Percentiles rank a stretch among this genome's conserved stretches.
Evolutionary conservation across 164 flowering plant species (phyloP).

Genomic region (Magnolia officinalis): DNA sequence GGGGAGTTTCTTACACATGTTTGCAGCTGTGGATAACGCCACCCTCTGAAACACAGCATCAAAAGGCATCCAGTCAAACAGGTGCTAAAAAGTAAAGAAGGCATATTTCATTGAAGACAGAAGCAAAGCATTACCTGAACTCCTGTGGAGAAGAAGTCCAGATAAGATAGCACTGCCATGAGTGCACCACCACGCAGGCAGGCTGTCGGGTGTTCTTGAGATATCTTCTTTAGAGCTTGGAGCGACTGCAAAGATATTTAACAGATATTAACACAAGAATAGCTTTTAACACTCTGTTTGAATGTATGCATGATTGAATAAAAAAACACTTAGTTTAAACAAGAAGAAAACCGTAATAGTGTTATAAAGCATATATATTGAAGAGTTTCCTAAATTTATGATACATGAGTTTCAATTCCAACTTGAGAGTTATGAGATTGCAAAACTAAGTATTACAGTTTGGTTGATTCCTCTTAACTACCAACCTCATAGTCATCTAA

Average conservation of each 20-base stretch:
- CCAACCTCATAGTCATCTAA: too few relatives aligned
- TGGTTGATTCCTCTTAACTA: too few relatives aligned
- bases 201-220: conserved; percentile 99
- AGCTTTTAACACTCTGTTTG: too few relatives aligned
- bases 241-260: conserved; percentile 54
- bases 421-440: too few relatives aligned
- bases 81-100: not conserved
- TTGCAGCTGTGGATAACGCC: conserved; percentile 97
- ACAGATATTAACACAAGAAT: not conserved
- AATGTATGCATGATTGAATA: too few relatives aligned
- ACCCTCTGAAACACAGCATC: conserved; percentile 57
- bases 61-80: not conserved
- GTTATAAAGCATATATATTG: too few relatives aligned
- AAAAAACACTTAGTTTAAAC: too few relatives aligned
- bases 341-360: too few relatives aligned
- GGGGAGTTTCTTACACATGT: conserved; percentile 99
- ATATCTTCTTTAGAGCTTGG: conserved; percentile 97
- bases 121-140: conserved; percentile 67
- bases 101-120: not conserved
- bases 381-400: too few relatives aligned
- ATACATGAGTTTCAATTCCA: too few relatives aligned
- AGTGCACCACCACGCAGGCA: conserved; percentile 97
- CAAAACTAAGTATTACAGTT: too few relatives aligned
- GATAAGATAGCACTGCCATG: conserved; percentile 95
- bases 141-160: conserved; percentile 99